Percentiles rank a stretch among this genome's conserved stretches.
These are phyloP conservation scores for Misopates orontium DNA, from an alignment of 257 asterid genomes.

Conservation along the genomic window DNA sequence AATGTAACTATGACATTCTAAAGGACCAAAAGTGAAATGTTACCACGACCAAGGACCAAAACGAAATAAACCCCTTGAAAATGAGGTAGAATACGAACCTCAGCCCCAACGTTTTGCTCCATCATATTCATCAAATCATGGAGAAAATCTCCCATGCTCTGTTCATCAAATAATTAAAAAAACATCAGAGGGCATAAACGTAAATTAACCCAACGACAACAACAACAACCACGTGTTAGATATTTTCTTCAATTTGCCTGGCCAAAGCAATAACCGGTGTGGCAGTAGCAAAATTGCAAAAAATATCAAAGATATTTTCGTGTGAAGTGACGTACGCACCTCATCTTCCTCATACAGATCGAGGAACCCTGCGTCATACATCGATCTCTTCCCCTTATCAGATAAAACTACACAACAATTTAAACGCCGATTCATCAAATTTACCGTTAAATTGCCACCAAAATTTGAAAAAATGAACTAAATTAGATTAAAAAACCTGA, in stretches of 20 bases:
- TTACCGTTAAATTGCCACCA: neutral
- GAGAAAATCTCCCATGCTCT: conserved; percentile 94
- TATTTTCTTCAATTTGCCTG: neutral
- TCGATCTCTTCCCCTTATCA: conserved; percentile 78
- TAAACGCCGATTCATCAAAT: conserved; percentile 16
- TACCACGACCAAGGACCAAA: too few relatives aligned
- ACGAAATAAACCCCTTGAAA: too few relatives aligned
- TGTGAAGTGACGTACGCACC: conserved; percentile 40
- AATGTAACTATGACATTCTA: too few relatives aligned
- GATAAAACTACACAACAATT: conserved; percentile 60
- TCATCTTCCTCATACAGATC: conserved; percentile 83
- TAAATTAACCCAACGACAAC: neutral
- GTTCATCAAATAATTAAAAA: conserved; percentile 3
- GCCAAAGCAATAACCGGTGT: neutral
- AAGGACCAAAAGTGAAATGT: too few relatives aligned
- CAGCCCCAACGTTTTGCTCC: conserved; percentile 60
- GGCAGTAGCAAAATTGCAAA: neutral
- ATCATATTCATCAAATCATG: conserved; percentile 76
- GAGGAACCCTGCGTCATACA: conserved; percentile 90
- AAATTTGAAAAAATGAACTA: neutral
- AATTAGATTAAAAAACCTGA: conserved; percentile 27
- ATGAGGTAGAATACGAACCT: too few relatives aligned
- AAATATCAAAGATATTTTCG: conserved; percentile 33
- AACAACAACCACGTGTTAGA: too few relatives aligned
- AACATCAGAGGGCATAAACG: conserved; percentile 10